Conservation (phyloP, 257 asterid genomes). For the Lavandula angustifolia region DNA sequence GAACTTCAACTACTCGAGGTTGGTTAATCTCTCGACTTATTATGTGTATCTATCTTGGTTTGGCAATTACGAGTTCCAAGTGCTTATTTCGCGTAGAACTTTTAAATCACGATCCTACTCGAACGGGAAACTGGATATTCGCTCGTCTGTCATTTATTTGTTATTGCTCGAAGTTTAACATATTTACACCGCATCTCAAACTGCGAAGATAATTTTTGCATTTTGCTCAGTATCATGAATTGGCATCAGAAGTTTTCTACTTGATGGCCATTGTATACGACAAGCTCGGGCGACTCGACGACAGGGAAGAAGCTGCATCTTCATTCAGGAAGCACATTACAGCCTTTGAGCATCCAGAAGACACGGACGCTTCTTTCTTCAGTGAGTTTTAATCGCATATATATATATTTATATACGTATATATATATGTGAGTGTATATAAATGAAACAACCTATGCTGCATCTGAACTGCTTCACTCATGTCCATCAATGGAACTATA, state of each 20-base stretch:
- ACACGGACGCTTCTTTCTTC: conserved; percentile 41
- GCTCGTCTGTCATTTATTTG: not conserved
- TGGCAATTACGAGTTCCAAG: not conserved
- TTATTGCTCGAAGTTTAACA: not conserved
- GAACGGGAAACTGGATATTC: conserved; percentile 3
- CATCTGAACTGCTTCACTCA: not conserved
- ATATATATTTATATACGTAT: not conserved
- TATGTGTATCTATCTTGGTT: not conserved
- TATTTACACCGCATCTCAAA: not conserved
- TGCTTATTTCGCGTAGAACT: conserved; percentile 2
- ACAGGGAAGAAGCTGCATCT: conserved; percentile 83
- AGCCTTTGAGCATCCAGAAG: conserved; percentile 65
- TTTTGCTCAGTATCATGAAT: conserved; percentile 69
- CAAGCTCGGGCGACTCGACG: conserved; percentile 66
- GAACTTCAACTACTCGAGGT: conserved; percentile 90
- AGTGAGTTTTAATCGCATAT: conserved; percentile 17
- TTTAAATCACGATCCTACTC: not conserved
- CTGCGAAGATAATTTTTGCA: conserved; percentile 12
- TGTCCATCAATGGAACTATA: too few relatives aligned
- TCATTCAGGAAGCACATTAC: conserved; percentile 69
- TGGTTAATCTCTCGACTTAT: conserved; percentile 31
- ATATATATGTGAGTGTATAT: not conserved
- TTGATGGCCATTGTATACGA: conserved; percentile 76
- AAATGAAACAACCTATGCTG: not conserved
- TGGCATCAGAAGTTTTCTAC: conserved; percentile 88